A percentile compares a stretch with the other conserved stretches of the same genome.
These are phyloP conservation scores for Fistulifera pelliculosa DNA, from an alignment of 108 stramenopile genomes.

Conservation along the genomic window DNA sequence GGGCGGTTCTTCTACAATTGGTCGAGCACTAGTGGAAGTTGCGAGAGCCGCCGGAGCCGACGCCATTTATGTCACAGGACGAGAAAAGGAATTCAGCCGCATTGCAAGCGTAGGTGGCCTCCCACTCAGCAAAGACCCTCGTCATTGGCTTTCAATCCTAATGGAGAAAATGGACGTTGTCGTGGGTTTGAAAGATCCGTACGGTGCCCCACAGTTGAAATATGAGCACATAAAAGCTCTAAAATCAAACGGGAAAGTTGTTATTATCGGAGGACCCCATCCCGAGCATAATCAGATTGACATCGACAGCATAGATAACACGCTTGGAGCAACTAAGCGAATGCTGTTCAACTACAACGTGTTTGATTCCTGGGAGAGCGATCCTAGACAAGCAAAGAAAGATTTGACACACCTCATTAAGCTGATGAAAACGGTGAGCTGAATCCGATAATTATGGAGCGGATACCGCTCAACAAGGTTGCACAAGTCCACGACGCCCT, in stretches of 20 bases:
- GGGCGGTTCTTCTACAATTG: conserved; percentile 49
- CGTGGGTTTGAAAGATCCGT: conserved; percentile 15
- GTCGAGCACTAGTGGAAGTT: conserved; percentile 52
- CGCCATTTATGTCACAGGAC: conserved; percentile 39
- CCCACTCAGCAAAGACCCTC: conserved; percentile 32
- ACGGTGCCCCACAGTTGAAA: conserved; percentile 9
- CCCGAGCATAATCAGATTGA: conserved; percentile 3
- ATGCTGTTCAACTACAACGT: conserved; percentile 26
- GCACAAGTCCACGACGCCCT: conserved; percentile 43
- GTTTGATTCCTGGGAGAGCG: conserved; percentile 42
- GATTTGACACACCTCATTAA: conserved; percentile 58
- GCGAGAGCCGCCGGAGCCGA: conserved; percentile 47
- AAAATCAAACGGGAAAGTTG: conserved; percentile 21
- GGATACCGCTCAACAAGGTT: conserved; percentile 52
- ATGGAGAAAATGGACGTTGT: conserved; percentile 41
- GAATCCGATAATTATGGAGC: conserved; percentile 41
- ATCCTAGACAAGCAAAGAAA: conserved; percentile 33
- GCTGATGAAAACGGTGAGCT: conserved; percentile 34
- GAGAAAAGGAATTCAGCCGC: conserved; percentile 29
- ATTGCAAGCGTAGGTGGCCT: conserved; percentile 36
- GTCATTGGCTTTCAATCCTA: conserved; percentile 44
- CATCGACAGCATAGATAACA: not conserved
- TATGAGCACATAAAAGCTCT: conserved; percentile 30
- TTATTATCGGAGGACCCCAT: conserved; percentile 23
- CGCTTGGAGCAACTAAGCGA: conserved; percentile 8